Percentiles rank a stretch among this genome's conserved stretches.
Evolutionary conservation across 176 grass and related monocot species (phyloP).

Genomic region (Secale cereale): DNA sequence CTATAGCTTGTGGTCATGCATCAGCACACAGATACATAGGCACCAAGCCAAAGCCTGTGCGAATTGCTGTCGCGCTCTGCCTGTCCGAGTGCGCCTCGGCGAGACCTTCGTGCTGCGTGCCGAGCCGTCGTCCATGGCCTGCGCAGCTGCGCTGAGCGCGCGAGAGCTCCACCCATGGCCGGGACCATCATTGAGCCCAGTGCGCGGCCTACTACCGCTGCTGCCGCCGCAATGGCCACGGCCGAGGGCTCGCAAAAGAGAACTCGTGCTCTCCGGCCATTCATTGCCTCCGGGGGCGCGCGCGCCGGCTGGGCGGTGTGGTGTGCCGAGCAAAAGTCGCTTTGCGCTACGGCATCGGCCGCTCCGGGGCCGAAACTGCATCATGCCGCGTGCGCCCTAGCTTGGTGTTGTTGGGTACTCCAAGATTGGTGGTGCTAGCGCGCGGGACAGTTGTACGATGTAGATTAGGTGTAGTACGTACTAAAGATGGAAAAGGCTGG

Average conservation of each 20-base stretch:
- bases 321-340: slow-evolving; percentile 28
- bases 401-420: neutral
- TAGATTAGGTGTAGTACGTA: neutral
- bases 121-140: neutral
- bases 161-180: slow-evolving; percentile 15
- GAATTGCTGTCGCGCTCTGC: slow-evolving; percentile 5
- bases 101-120: neutral
- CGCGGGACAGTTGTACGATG: neutral
- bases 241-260: slow-evolving; percentile 1
- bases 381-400: slow-evolving; percentile 15
- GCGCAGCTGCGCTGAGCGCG: neutral
- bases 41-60: slow-evolving; percentile 48
- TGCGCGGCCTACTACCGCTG: neutral
- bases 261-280: slow-evolving; percentile 43
- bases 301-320: neutral
- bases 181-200: slow-evolving; percentile 59
- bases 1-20: neutral
- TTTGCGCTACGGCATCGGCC: slow-evolving; percentile 1
- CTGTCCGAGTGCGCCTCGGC: neutral
- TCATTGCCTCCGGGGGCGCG: slow-evolving; percentile 45
- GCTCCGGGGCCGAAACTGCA: neutral
- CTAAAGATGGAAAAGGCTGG: neutral
- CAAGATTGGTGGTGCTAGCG: neutral
- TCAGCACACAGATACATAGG: slow-evolving; percentile 16
- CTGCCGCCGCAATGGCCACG: neutral